These are phyloP conservation scores for Corniculantispora saksenae DNA, from an alignment of 2,329 filamentous ascomycete species.

Conservation along the genomic window DNA sequence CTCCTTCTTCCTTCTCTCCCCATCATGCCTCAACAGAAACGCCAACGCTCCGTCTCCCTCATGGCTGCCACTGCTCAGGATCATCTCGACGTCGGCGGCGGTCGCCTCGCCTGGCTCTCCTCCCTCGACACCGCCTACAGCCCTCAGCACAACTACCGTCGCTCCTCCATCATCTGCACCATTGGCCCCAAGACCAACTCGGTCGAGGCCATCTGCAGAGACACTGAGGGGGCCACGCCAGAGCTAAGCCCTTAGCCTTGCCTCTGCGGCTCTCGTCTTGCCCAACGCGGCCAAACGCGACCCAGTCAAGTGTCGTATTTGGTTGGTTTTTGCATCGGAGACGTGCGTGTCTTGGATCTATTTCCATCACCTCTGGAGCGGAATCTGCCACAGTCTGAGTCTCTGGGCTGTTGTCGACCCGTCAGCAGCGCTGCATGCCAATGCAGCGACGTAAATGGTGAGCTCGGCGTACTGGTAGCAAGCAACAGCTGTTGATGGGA, in stretches of 20 bases:
- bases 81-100: constrained; percentile 79
- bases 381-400: not conserved
- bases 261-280: not conserved
- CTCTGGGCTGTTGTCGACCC: not conserved
- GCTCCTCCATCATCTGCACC: constrained; percentile 98
- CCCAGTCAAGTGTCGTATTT: not conserved
- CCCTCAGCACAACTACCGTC: constrained; percentile 86
- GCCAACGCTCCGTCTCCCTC: constrained; percentile 39
- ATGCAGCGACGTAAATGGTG: not conserved
- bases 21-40: constrained; percentile 36
- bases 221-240: not conserved
- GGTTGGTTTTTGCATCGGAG: not conserved
- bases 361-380: not conserved
- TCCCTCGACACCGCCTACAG: constrained; percentile 84
- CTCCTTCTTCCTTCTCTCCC: constrained; percentile 24
- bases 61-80: constrained; percentile 73
- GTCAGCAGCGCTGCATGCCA: not conserved
- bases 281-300: not conserved
- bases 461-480: too few species aligned
- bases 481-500: too few species aligned
- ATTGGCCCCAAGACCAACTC: constrained; percentile 99
- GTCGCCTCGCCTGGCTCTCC: constrained; percentile 66
- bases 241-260: not conserved
- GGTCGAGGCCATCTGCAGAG: constrained; percentile 73
- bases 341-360: constrained; percentile 5